Conservation (phyloP, 192 early-diverging fungal genomes). For the Backusella parvicylindrica region DNA sequence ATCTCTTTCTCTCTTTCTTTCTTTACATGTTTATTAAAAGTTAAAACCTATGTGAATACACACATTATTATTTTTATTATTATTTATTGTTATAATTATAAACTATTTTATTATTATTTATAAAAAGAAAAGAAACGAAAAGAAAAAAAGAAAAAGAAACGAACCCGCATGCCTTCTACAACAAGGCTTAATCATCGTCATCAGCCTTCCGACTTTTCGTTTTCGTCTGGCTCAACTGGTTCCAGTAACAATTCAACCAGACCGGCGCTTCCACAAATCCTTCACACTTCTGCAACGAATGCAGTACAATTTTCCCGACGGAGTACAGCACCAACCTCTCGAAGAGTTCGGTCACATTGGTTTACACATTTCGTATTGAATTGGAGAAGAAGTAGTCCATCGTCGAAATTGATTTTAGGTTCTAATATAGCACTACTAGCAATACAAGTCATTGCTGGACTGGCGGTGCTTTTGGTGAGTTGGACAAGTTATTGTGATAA, state of each 20-base stretch:
- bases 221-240: constrained; percentile 9
- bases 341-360: constrained; percentile 38
- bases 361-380: constrained; percentile 26
- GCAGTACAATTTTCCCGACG: constrained; percentile 21
- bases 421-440: constrained; percentile 21
- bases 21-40: not conserved
- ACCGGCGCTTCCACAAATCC: constrained; percentile 19
- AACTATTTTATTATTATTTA: not conserved
- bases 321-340: constrained; percentile 29
- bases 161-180: constrained; percentile 5
- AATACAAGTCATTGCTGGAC: constrained; percentile 31
- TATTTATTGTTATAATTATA: not conserved
- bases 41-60: not conserved
- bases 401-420: constrained; percentile 38
- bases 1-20: not conserved
- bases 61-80: not conserved
- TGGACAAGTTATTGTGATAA: constrained; percentile 43
- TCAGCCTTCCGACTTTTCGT: constrained; percentile 16
- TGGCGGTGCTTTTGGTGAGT: constrained; percentile 51
- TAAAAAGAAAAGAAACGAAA: not conserved
- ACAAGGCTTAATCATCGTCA: constrained; percentile 23
- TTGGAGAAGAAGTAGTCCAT: constrained; percentile 36
- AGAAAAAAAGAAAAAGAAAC: not conserved
- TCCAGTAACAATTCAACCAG: constrained; percentile 9
- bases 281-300: constrained; percentile 20